Evolutionary conservation across 805 yeast genomes (phyloP).

Genomic region (Lipomyces japonicus): DNA sequence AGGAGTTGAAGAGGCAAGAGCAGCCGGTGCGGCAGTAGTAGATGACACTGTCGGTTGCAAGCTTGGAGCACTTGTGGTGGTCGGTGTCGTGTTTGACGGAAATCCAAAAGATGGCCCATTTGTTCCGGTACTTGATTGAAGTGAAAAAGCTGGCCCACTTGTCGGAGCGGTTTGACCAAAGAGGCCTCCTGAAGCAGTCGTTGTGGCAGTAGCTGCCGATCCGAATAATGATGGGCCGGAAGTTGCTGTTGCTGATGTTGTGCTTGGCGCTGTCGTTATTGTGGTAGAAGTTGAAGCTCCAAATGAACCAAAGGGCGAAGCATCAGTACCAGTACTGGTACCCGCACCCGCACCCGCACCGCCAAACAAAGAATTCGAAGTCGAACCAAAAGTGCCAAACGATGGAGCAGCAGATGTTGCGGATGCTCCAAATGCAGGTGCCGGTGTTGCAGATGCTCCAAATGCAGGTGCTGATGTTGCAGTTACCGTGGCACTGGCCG

Average conservation of each 20-base stretch:
- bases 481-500: conserved; percentile 1
- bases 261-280: not conserved
- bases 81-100: not conserved
- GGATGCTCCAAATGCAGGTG: conserved; percentile 7
- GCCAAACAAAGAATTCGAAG: not conserved
- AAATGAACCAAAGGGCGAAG: not conserved
- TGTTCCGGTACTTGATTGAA: not conserved
- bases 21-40: conserved; percentile 1
- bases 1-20: conserved; percentile 1
- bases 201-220: conserved; percentile 2
- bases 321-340: conserved; percentile 1
- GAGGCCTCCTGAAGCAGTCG: conserved; percentile 1
- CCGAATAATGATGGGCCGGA: not conserved
- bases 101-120: not conserved
- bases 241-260: not conserved
- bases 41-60: conserved; percentile 1
- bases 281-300: not conserved
- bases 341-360: not conserved
- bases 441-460: conserved; percentile 3
- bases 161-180: conserved; percentile 3
- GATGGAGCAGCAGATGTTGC: conserved; percentile 1
- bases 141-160: no score
- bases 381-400: not conserved
- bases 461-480: conserved; percentile 1
- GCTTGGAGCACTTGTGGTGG: not conserved